Base-by-base conservation (phyloP, 352 stramenopile species). In the Phytopythium delawarense region DNA sequence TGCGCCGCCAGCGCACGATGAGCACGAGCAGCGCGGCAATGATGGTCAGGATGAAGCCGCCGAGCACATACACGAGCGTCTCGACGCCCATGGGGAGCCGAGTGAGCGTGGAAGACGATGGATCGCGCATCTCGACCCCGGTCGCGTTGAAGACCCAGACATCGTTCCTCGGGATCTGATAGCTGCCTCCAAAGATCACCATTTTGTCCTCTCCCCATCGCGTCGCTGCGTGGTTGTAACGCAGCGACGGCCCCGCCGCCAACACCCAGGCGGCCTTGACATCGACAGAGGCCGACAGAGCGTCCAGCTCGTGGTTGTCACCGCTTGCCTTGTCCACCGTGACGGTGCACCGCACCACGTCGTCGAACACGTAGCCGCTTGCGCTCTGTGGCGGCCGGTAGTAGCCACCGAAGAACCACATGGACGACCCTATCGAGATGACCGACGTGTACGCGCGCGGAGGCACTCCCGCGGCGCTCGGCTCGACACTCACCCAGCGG, bases 391-490 rank as follows among this genome's bases (percentile, higher is more conserved):
- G 71, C 9, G 76, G 67, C 13, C 79, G 79, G 57, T 85, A 91
- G 63, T 91, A 91, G 20, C 81, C 81, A 0, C 78, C 78, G 28
- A 89, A 91, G 67, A 91, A 91, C 81, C 81, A 91, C 59, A 89
- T 82, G 57, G 73, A 71, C 0, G 56, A 61, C 2, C 69, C 62
- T 0, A 78, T 76, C 2, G 73, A 71, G n/a, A 91, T 67, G 58
- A 83, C 63, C 16, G 81, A 86, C 21, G 81, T 91, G 66, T 91
- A 91, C 2, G 81, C 81, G 2, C 81, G 81, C 39, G 74, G 74
- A 35, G 53, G 28, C 65, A 66, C 35, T 42, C 51, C 25, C 32
- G 59, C 20, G 54, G 55, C 42, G 35, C 53, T 59, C 34, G 64
- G n/a, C 23, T 28, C 25, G 11, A 83, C 66, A 12, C 48, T 63